phyloP scores from a whole-genome alignment of 73 alveolate genomes.

The Tetrahymena thermophila region DNA sequence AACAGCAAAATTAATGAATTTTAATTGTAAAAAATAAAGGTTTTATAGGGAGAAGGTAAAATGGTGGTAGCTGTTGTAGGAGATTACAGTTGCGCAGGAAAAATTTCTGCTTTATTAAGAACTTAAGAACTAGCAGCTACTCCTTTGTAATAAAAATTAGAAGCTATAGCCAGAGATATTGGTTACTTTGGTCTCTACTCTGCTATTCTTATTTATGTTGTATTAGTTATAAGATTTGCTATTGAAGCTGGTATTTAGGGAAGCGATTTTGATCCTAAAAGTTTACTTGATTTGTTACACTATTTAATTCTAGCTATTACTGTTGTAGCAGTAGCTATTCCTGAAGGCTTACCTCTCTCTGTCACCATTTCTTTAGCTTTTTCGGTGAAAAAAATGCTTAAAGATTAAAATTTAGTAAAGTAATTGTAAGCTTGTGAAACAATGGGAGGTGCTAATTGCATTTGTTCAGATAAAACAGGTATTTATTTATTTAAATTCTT shows the following conservation, averaged over 20 bases:
- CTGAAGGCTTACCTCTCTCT: conserved; percentile 92
- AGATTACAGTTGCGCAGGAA: conserved; percentile 35
- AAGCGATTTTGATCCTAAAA: conserved; percentile 37
- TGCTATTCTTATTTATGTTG: conserved; percentile 75
- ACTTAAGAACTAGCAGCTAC: conserved; percentile 60
- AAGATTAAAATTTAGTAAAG: conserved; percentile 70
- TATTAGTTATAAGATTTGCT: conserved; percentile 57
- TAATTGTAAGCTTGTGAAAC: conserved; percentile 87
- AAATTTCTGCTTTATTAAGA: conserved; percentile 37
- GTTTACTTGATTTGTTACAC: conserved; percentile 53
- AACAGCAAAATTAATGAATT: too few relatives aligned
- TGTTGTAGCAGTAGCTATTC: conserved; percentile 85
- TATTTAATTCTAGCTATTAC: conserved; percentile 67
- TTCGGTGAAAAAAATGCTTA: conserved; percentile 80
- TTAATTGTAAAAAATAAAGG: neutral
- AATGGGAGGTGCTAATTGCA: conserved; percentile 90
- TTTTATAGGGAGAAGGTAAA: conserved; percentile 36
- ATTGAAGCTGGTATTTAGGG: conserved; percentile 57
- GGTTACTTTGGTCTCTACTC: conserved; percentile 86
- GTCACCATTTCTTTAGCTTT: conserved; percentile 77
- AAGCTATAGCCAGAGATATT: conserved; percentile 84
- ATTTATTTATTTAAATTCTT: neutral
- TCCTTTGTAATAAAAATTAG: conserved; percentile 90
- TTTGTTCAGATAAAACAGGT: conserved; percentile 95
- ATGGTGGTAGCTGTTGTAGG: conserved; percentile 43